phyloP scores from a whole-genome alignment of 306 rosid genomes.

The Medicago arabica region DNA sequence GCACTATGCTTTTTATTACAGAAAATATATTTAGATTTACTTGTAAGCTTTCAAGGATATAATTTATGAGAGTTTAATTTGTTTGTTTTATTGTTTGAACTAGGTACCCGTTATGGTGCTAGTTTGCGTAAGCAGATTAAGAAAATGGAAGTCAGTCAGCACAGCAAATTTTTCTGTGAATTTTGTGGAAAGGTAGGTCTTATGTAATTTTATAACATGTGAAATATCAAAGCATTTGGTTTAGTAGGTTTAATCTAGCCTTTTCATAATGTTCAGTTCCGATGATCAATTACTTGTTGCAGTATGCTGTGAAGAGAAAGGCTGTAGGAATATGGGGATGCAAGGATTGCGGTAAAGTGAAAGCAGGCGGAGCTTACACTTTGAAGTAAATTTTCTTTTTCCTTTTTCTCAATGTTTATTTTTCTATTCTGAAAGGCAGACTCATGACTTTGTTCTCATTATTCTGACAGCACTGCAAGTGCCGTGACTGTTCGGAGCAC shows the following conservation, averaged over 20 bases:
- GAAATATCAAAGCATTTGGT: too few relatives aligned
- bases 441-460: constrained; percentile 20
- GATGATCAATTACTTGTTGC: constrained; percentile 16
- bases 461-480: constrained; percentile 71
- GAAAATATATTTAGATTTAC: neutral
- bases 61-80: neutral
- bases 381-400: constrained; percentile 46
- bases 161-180: constrained; percentile 88
- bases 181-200: constrained; percentile 81
- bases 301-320: constrained; percentile 62
- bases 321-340: constrained; percentile 64
- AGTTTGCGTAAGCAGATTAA: constrained; percentile 94
- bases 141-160: constrained; percentile 96
- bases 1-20: neutral
- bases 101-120: constrained; percentile 92
- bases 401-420: neutral
- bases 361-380: constrained; percentile 61
- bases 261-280: neutral
- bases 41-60: too few relatives aligned
- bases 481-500: constrained; percentile 88
- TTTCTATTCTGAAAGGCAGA: too few relatives aligned
- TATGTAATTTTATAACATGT: too few relatives aligned
- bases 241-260: too few relatives aligned
- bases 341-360: constrained; percentile 64
- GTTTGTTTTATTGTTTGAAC: constrained; percentile 1